These are phyloP conservation scores for Mortierella polycephala DNA, from an alignment of 371 early-diverging fungal genomes.

Conservation along the genomic window DNA sequence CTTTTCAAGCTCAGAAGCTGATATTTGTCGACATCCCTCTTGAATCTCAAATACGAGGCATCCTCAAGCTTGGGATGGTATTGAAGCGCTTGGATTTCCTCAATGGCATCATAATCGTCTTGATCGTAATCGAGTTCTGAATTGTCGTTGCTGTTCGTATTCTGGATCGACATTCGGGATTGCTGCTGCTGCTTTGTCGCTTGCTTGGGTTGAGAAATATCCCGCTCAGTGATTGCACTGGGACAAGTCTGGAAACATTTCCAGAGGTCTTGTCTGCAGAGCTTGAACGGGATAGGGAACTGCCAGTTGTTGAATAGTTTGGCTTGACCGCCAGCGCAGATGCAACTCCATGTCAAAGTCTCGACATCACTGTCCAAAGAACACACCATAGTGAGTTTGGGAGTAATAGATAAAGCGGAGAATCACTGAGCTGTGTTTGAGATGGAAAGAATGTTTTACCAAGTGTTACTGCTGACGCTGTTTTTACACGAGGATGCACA, in stretches of 20 bases:
- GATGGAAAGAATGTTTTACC: slow-evolving; percentile 2
- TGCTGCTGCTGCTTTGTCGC: neutral
- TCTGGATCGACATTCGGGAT: neutral
- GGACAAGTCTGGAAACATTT: slow-evolving; percentile 20
- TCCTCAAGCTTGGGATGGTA: slow-evolving; percentile 11
- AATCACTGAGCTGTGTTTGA: too few relatives aligned
- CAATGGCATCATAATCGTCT: slow-evolving; percentile 34
- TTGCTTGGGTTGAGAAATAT: neutral
- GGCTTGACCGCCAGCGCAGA: slow-evolving; percentile 4
- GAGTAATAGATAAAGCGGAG: too few relatives aligned
- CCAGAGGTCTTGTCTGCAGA: slow-evolving; percentile 29
- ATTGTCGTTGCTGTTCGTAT: neutral
- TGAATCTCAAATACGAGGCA: slow-evolving; percentile 16
- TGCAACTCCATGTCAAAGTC: slow-evolving; percentile 31
- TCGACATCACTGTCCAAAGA: slow-evolving; percentile 16
- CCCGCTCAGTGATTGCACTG: neutral
- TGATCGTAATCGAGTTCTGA: slow-evolving; percentile 19
- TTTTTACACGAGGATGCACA: slow-evolving; percentile 30
- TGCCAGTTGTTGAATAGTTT: slow-evolving; percentile 24
- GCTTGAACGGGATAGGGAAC: slow-evolving; percentile 42
- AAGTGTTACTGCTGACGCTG: slow-evolving; percentile 8
- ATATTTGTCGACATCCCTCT: neutral
- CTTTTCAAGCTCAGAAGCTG: slow-evolving; percentile 5
- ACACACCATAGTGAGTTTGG: neutral
- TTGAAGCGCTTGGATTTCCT: slow-evolving; percentile 12